Conservation (phyloP, 345 rosid genomes). For the Excoecaria cochinchinensis region DNA sequence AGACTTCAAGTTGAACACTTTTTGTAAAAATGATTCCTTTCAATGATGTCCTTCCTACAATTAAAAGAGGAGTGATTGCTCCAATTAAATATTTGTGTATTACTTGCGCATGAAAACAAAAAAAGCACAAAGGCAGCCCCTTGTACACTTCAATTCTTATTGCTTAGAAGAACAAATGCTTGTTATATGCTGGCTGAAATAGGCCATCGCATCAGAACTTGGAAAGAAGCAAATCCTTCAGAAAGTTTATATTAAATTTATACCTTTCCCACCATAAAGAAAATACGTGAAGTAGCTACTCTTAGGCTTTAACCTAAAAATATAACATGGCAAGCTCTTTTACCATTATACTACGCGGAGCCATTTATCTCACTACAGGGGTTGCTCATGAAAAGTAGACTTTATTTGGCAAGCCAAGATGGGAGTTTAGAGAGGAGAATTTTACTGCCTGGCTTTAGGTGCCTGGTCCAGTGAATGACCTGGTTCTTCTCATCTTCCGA, state of each 20-base stretch:
- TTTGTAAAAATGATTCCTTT: background rate
- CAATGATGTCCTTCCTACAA: background rate
- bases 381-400: background rate
- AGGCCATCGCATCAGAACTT: background rate
- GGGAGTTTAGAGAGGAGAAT: background rate
- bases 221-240: background rate
- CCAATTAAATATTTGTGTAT: background rate
- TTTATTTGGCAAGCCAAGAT: background rate
- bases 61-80: background rate
- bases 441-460: background rate
- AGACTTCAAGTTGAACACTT: background rate
- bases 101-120: background rate
- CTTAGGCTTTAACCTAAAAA: background rate
- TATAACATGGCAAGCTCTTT: background rate
- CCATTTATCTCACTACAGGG: background rate
- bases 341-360: background rate
- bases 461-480: background rate
- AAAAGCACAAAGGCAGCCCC: background rate
- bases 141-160: background rate
- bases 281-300: background rate
- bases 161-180: background rate
- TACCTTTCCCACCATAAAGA: background rate
- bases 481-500: too few relatives aligned
- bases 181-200: too few relatives aligned
- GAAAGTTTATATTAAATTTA: background rate